Evolutionary conservation across 2,329 filamentous ascomycete species (phyloP).

Genomic region (Stagonosporopsis cucurbitacearum): DNA sequence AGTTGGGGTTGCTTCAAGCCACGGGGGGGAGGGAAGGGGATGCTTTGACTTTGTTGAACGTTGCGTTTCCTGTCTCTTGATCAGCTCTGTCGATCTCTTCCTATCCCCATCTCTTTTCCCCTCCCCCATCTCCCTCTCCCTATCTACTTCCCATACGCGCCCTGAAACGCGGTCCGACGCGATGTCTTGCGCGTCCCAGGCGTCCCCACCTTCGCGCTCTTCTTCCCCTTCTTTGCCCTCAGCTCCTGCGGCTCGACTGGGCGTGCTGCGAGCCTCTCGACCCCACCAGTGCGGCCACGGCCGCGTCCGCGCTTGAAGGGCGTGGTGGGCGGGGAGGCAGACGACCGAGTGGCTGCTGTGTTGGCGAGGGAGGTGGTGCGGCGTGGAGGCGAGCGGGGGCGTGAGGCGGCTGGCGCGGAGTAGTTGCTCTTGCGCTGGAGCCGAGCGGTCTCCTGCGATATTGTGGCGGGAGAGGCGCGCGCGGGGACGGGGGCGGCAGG

Average conservation of each 20-base stretch:
- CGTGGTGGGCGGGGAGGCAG: background rate
- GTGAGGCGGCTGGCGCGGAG: background rate
- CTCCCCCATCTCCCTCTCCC: background rate
- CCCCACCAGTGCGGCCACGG: background rate
- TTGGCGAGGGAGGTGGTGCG: background rate
- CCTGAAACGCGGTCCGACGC: background rate
- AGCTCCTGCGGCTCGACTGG: background rate
- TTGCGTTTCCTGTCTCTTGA: too few relatives aligned
- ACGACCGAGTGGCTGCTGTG: background rate
- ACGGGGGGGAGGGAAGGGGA: slow-evolving; percentile 1
- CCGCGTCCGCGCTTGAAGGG: background rate
- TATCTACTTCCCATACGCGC: background rate
- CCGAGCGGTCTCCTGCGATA: too few relatives aligned
- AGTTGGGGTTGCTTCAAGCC: background rate
- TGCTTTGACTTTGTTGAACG: background rate
- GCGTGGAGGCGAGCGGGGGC: background rate
- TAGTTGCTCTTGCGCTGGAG: background rate
- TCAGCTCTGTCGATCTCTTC: too few relatives aligned
- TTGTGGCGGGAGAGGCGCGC: background rate
- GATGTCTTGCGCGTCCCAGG: background rate
- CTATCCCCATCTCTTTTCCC: background rate
- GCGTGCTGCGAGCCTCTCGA: background rate
- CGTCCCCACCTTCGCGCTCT: background rate
- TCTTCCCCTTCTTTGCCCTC: background rate
- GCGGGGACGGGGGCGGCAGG: background rate